Percentiles rank a stretch among this genome's conserved stretches.
Evolutionary conservation across 2,329 filamentous ascomycete genomes (phyloP).

Genomic region (Aspergillus persii): DNA sequence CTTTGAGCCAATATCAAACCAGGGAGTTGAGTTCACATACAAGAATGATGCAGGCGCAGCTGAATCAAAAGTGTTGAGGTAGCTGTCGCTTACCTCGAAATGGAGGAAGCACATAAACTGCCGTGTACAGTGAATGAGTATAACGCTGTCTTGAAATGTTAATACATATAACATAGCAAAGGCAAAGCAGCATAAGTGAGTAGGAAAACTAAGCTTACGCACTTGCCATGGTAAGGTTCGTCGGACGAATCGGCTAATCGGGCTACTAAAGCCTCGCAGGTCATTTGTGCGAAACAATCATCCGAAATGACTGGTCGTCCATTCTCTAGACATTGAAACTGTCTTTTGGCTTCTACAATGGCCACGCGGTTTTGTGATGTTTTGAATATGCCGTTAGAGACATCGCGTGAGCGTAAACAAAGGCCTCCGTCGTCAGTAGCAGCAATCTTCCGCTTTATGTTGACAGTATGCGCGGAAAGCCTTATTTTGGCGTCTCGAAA

Average conservation of each 20-base stretch:
- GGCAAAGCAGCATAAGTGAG: too few species aligned
- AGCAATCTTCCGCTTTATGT: not conserved
- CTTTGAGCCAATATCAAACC: not conserved
- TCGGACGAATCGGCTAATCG: constrained; percentile 2
- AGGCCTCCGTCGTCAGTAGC: not conserved
- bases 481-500: not conserved
- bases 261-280: constrained; percentile 14
- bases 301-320: constrained; percentile 14
- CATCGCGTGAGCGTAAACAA: not conserved
- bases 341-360: constrained; percentile 15
- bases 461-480: not conserved
- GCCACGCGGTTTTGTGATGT: constrained; percentile 10
- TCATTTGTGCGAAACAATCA: constrained; percentile 13
- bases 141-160: not conserved
- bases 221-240: not conserved
- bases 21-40: not conserved
- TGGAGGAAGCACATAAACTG: constrained; percentile 20
- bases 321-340: constrained; percentile 15
- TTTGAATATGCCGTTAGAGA: not conserved
- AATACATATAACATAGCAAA: not conserved
- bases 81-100: constrained; percentile 11
- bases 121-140: constrained; percentile 14
- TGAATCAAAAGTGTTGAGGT: constrained; percentile 11
- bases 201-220: too few species aligned
- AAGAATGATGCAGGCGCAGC: not conserved